Percentiles rank a stretch among this genome's conserved stretches.
Evolutionary conservation across 352 stramenopile species (phyloP).

Genomic region (Phytophthora agathidicida): DNA sequence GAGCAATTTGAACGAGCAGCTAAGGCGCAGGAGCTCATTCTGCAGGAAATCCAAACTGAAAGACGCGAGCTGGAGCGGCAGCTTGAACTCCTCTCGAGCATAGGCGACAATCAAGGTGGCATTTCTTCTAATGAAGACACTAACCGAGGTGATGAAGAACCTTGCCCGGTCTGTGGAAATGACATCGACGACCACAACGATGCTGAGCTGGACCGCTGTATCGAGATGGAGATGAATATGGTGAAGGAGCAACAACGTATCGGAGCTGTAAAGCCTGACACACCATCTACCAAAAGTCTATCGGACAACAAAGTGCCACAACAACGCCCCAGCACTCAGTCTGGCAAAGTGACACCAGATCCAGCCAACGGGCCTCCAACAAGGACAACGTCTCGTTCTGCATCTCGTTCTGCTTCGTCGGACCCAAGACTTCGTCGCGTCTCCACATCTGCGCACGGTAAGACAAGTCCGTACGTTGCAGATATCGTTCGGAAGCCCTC

Average conservation of each 20-base stretch:
- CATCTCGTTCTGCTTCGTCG: constrained; percentile 10
- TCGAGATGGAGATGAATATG: constrained; percentile 53
- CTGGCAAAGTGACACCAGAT: neutral
- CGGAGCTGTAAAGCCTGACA: neutral
- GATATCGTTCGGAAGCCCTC: constrained; percentile 21
- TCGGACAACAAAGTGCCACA: constrained; percentile 1
- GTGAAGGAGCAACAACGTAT: constrained; percentile 6
- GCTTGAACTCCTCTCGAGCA: constrained; percentile 31
- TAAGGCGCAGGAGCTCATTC: constrained; percentile 25
- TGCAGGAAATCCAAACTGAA: constrained; percentile 48
- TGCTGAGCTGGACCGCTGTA: constrained; percentile 58
- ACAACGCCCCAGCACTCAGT: constrained; percentile 16
- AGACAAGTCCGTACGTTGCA: constrained; percentile 26
- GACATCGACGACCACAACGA: constrained; percentile 69
- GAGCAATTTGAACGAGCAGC: constrained; percentile 21
- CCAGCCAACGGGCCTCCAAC: neutral
- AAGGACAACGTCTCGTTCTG: constrained; percentile 3
- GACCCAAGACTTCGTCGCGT: constrained; percentile 25
- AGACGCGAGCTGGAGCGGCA: constrained; percentile 51
- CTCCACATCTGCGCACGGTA: constrained; percentile 35
- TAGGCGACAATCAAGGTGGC: constrained; percentile 11
- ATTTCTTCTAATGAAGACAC: neutral
- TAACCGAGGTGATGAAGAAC: constrained; percentile 32
- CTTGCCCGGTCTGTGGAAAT: constrained; percentile 58
- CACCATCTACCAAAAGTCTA: neutral